Base-by-base conservation (phyloP, 805 yeast genomes). In the Kodamaea hsintzibuensis region DNA sequence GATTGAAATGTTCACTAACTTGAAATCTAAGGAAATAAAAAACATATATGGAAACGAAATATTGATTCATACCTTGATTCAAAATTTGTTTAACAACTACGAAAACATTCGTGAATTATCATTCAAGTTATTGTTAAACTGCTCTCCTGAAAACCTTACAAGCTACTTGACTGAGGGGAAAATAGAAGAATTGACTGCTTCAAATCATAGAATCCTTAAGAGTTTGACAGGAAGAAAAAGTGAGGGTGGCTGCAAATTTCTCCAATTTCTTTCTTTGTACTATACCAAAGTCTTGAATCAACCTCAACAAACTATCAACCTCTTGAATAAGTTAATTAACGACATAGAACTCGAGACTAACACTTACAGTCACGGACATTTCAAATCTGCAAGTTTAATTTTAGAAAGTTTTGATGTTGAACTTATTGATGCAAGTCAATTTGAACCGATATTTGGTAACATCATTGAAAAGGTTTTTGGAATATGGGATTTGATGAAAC, bases 161-260 rank as follows among this genome's bases (percentile, higher is more conserved):
- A 17, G 3, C 18, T 40, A 40, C 12, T 40, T 40, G 25, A 40
- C 19, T 16, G 44, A 17, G 13, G 44, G 17, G 25, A 40, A 13
- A 27, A 30, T 45, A 12, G 10, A 17, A 10, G 16, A 9, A 7
- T 37, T 35, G 10, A 12, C n/a, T 10, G 17, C 33, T 3, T 42
- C 48, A 12, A 49, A 49, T 3, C 39, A 45, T 13, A 17, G 51
- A 0, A 57, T 76, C 47, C 60, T 81, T 42, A 56, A 62, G 25
- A 77, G 77, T 50, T 65, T 80, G 57, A 78, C 73, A 47, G 83
- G 86, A 39, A 82, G 91, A 51, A 82, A 78, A 54, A 85, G 89
- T 45, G 97, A 91, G 55, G 86, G 89, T 19, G 97, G 92, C 7
- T 91, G 96, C 0, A 80, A 84, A 40, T 72, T 85, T 13, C 71